Base-by-base conservation (phyloP, 2,329 filamentous ascomycete species). In the Dactylellina cionopaga region DNA sequence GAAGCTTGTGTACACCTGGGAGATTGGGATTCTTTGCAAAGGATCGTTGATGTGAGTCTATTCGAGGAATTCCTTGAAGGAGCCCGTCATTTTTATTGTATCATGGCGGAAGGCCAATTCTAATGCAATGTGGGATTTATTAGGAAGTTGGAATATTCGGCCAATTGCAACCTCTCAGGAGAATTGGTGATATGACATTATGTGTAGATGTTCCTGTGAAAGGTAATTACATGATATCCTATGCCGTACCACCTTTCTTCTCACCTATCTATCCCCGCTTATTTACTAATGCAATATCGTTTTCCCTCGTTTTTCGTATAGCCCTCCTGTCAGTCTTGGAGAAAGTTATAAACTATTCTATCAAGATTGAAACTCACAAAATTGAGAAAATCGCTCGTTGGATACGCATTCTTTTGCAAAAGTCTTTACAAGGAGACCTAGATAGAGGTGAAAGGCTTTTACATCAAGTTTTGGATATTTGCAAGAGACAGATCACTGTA, bases 1-100 rank as follows among this genome's bases (percentile, higher is more conserved):
- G 92, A 96, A 81, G 89, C 88, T 1, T 87, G 89, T 0, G 81
- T 90, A 37, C 84, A 83, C 29, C 82, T 95, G 3, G 85, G 87
- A 69, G 83, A 85, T 17, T 95, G 89, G 89, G 85, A 90, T 43
- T 84, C 86, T 35, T 81, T 96, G 0, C 81, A 83, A 3, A 79
- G 81, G 13, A 85, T 92, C 5, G 84, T 95, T 19, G 80, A 84
- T 15, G 81, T 71, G 39, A 44, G 51, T 17, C 3, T 41, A 44
- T 24, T 9, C 11, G 17, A 27, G 15, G 19, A 5, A 7, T n/a
- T 9, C 29, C 24, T n/a, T n/a, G n/a, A n/a, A n/a, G n/a, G n/a
- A n/a, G n/a, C n/a, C n/a, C n/a, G n/a, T n/a, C n/a, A n/a, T n/a
- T n/a, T n/a, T n/a, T n/a, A n/a, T n/a, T n/a, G n/a, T n/a, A n/a